Percentiles rank a stretch among this genome's conserved stretches.
Evolutionary conservation across 2,329 filamentous ascomycete genomes (phyloP).

Genomic region (Dothistroma septosporum): DNA sequence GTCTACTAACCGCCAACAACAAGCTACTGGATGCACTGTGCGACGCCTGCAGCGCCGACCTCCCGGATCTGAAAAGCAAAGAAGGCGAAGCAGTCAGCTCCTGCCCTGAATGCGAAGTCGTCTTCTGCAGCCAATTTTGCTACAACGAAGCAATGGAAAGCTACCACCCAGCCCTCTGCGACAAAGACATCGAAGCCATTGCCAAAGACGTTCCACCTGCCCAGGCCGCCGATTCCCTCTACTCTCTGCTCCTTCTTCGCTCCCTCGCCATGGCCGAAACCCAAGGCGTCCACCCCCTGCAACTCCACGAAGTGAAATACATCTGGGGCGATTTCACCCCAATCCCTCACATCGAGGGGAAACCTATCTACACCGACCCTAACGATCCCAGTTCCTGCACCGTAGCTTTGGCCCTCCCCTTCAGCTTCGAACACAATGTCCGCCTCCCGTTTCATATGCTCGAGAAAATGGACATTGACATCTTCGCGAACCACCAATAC

Average conservation of each 20-base stretch:
- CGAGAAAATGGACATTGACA: conserved; percentile 79
- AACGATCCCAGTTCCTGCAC: conserved; percentile 16
- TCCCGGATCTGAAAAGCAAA: conserved; percentile 48
- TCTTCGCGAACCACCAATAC: conserved; percentile 57
- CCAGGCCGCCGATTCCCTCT: conserved; percentile 57
- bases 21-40: conserved; percentile 81
- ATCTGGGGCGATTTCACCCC: conserved; percentile 60
- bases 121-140: conserved; percentile 59
- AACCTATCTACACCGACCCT: conserved; percentile 16
- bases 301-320: conserved; percentile 58
- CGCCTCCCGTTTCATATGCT: conserved; percentile 70
- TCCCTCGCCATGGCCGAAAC: conserved; percentile 59
- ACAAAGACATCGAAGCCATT: conserved; percentile 53
- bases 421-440: conserved; percentile 73
- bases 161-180: conserved; percentile 59
- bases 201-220: conserved; percentile 55
- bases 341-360: conserved; percentile 5
- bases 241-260: conserved; percentile 57
- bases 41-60: conserved; percentile 76
- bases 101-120: conserved; percentile 55
- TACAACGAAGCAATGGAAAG: conserved; percentile 50
- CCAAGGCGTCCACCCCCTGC: conserved; percentile 55
- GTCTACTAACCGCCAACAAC: conserved; percentile 83
- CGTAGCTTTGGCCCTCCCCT: conserved; percentile 61
- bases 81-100: conserved; percentile 33